Conservation (phyloP, 345 rosid genomes). For the Aurinia saxatilis region DNA sequence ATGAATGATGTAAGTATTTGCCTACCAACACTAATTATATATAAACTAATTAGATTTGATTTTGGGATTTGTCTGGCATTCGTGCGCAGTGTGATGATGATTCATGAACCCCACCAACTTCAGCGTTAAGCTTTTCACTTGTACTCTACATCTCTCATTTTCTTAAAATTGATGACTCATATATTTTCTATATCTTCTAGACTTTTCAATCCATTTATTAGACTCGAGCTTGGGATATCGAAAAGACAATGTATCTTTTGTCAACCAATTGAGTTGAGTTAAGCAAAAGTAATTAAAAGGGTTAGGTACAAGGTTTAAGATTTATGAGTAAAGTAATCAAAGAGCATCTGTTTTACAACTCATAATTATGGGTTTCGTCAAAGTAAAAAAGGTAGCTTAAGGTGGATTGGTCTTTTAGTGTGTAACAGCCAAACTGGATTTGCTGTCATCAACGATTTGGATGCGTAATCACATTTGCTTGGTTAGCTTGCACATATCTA, state of each 20-base stretch:
- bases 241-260: slow-evolving; percentile 10
- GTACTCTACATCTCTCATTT: slow-evolving; percentile 9
- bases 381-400: slow-evolving; percentile 16
- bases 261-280: background rate
- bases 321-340: background rate
- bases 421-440: slow-evolving; percentile 23
- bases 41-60: slow-evolving; percentile 3
- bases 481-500: background rate
- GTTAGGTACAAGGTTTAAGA: slow-evolving; percentile 23
- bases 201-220: slow-evolving; percentile 4
- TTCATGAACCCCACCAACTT: slow-evolving; percentile 6
- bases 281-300: background rate
- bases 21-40: slow-evolving; percentile 27
- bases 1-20: slow-evolving; percentile 24
- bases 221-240: background rate
- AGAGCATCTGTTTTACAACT: slow-evolving; percentile 12
- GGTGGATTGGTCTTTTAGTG: slow-evolving; percentile 31
- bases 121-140: slow-evolving; percentile 1
- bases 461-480: background rate
- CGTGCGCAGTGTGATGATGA: slow-evolving; percentile 22
- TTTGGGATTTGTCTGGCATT: background rate
- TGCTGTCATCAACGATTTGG: slow-evolving; percentile 16
- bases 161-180: slow-evolving; percentile 13
- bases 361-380: slow-evolving; percentile 18
- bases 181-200: slow-evolving; percentile 9